A percentile compares a stretch with the other conserved stretches of the same genome.
Conservation (phyloP, 2,329 filamentous ascomycete species). For the Sodiomyces alkalinus region DNA sequence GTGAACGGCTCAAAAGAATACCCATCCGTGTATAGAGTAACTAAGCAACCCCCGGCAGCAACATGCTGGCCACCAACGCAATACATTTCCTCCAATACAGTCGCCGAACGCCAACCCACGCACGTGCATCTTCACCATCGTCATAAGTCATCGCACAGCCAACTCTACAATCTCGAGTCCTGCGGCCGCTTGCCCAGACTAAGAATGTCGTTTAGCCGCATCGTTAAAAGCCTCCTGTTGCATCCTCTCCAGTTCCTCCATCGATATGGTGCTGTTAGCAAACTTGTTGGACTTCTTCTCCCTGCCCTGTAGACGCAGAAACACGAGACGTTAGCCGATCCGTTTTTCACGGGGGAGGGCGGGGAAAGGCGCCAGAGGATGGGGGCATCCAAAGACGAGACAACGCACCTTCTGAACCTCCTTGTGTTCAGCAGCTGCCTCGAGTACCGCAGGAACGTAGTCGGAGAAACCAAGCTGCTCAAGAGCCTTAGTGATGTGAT, state of each 20-base stretch:
- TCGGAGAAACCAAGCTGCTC: slow-evolving; percentile 85
- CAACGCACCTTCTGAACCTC: slow-evolving; percentile 68
- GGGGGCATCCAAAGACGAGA: not conserved
- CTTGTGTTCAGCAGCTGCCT: slow-evolving; percentile 82
- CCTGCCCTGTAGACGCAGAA: slow-evolving; percentile 46
- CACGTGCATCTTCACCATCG: slow-evolving; percentile 9
- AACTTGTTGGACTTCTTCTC: slow-evolving; percentile 98
- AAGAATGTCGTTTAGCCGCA: slow-evolving; percentile 8
- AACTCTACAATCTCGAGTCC: too few species aligned
- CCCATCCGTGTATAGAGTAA: too few species aligned
- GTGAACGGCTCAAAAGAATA: too few species aligned
- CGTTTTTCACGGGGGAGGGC: not conserved
- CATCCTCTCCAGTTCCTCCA: slow-evolving; percentile 76
- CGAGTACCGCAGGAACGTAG: slow-evolving; percentile 76
- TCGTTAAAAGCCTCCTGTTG: slow-evolving; percentile 80
- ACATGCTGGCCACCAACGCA: too few species aligned
- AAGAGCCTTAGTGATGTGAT: slow-evolving; percentile 91
- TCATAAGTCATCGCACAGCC: not conserved
- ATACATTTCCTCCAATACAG: too few species aligned
- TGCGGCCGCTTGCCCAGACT: too few species aligned
- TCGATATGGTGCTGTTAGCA: slow-evolving; percentile 79
- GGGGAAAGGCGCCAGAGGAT: too few species aligned
- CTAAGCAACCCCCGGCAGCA: too few species aligned
- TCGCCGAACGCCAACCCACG: slow-evolving; percentile 12
- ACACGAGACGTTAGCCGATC: not conserved